Evolutionary conservation across 441 rosid genomes (phyloP).

Genomic region (Iberis amara): DNA sequence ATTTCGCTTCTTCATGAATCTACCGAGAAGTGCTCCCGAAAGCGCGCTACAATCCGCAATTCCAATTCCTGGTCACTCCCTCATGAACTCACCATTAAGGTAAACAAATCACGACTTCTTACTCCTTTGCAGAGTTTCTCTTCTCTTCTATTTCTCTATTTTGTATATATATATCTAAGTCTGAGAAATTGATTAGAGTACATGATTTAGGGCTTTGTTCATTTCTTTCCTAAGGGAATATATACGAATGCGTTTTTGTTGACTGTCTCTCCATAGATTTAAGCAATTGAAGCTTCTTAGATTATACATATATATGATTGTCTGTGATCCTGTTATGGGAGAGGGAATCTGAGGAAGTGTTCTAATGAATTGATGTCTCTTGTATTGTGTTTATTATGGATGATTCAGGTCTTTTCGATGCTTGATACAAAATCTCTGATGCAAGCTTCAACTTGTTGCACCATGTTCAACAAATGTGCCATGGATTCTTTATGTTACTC

Average conservation of each 20-base stretch:
- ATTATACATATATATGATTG: not conserved
- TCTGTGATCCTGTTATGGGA: too few species aligned
- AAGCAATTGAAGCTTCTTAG: not conserved
- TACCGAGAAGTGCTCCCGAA: conserved; percentile 46
- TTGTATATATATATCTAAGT: too few species aligned
- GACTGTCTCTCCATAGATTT: too few species aligned
- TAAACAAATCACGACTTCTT: not conserved
- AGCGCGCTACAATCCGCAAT: conserved; percentile 51
- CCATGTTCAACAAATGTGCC: conserved; percentile 63
- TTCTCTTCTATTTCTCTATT: too few species aligned
- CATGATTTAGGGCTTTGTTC: not conserved
- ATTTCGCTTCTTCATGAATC: conserved; percentile 47
- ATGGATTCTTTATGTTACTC: conserved; percentile 69
- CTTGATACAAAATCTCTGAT: conserved; percentile 64
- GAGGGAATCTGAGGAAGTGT: not conserved
- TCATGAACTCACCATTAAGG: conserved; percentile 65
- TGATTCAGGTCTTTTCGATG: conserved; percentile 57
- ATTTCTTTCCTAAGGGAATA: too few species aligned
- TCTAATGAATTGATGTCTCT: not conserved
- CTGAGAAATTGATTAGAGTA: not conserved
- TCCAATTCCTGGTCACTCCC: conserved; percentile 53
- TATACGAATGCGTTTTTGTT: too few species aligned
- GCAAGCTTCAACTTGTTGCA: conserved; percentile 63
- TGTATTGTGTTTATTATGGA: not conserved
- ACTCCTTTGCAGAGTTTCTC: not conserved